Evolutionary conservation across 129 eudicot genomes (phyloP).

Genomic region (Artemisia argyi): DNA sequence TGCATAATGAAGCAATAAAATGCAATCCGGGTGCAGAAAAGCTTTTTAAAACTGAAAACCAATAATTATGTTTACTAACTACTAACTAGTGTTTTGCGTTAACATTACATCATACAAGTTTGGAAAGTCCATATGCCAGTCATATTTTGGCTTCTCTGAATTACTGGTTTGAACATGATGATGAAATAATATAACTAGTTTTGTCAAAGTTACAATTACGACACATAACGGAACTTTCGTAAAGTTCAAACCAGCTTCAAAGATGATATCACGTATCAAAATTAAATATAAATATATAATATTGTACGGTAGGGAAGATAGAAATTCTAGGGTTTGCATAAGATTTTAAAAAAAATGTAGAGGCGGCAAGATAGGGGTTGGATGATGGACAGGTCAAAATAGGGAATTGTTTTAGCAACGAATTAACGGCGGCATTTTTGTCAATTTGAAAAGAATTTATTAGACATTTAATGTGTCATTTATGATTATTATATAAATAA

Average conservation of each 20-base stretch:
- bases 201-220: conserved; percentile 6
- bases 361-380: too few species aligned
- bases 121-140: conserved; percentile 8
- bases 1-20: neutral
- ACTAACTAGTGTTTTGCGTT: conserved; percentile 5
- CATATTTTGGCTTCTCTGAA: conserved; percentile 17
- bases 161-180: neutral
- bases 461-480: too few species aligned
- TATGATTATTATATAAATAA: too few species aligned
- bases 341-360: neutral
- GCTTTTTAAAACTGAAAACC: neutral
- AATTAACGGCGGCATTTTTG: too few species aligned
- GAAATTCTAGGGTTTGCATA: neutral
- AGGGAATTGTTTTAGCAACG: too few species aligned
- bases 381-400: too few species aligned
- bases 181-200: conserved; percentile 17
- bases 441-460: too few species aligned
- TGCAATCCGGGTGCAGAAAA: neutral
- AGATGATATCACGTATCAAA: conserved; percentile 1
- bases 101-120: conserved; percentile 21
- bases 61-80: conserved; percentile 7
- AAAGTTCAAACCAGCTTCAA: conserved; percentile 7
- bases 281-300: neutral
- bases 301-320: neutral
- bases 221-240: conserved; percentile 10